Conservation (phyloP, 1,139 yeast genomes). For the Sugiyamaella sp. region DNA sequence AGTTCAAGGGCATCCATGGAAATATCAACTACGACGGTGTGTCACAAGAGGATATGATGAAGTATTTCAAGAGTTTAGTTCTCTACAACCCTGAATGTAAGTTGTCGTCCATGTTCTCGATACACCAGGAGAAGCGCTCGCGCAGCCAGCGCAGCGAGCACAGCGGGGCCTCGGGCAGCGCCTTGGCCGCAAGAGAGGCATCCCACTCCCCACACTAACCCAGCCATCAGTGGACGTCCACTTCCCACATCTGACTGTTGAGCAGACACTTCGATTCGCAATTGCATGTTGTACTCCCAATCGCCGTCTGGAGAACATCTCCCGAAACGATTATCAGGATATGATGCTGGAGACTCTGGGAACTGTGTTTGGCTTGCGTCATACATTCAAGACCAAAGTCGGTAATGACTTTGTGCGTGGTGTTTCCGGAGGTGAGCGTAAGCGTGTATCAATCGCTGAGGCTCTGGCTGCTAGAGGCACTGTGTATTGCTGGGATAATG, state of each 20-base stretch:
- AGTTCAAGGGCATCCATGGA: constrained; percentile 48
- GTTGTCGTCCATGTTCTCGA: constrained; percentile 13
- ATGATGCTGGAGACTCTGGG: constrained; percentile 54
- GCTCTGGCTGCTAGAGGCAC: constrained; percentile 61
- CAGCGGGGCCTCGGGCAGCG: too few relatives aligned
- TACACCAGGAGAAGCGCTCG: too few relatives aligned
- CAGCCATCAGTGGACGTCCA: constrained; percentile 49
- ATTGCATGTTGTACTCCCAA: constrained; percentile 63
- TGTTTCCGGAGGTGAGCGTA: constrained; percentile 68
- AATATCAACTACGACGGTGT: constrained; percentile 57
- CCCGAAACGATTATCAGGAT: constrained; percentile 53
- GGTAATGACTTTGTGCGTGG: constrained; percentile 66
- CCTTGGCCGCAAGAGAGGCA: too few relatives aligned
- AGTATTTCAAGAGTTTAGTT: constrained; percentile 53
- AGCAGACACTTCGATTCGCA: constrained; percentile 63
- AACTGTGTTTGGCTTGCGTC: constrained; percentile 61
- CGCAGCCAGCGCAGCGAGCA: too few relatives aligned
- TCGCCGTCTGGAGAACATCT: constrained; percentile 52
- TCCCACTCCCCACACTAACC: constrained; percentile 1
- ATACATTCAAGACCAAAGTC: constrained; percentile 57
- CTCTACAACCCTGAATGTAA: constrained; percentile 58
- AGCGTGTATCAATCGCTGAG: constrained; percentile 65
- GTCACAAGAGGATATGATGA: constrained; percentile 52
- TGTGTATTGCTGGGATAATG: constrained; percentile 71
- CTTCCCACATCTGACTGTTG: constrained; percentile 66